phyloP scores from a whole-genome alignment of 768 basidiomycete species.

The Obba rivulosa region DNA sequence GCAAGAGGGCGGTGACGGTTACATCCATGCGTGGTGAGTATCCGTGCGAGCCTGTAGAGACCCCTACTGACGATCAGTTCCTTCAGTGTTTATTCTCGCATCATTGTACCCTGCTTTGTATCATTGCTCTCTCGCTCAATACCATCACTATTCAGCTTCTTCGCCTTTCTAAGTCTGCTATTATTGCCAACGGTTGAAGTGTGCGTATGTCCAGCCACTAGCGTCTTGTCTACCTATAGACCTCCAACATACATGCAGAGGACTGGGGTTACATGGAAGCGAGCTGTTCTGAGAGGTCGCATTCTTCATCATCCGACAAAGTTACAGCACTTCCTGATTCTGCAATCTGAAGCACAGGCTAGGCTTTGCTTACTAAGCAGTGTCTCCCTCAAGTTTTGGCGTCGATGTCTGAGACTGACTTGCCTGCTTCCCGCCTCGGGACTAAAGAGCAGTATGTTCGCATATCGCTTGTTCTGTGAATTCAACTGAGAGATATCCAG shows the following conservation, averaged over 20 bases:
- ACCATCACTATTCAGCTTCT: constrained; percentile 6
- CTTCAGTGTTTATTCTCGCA: not conserved
- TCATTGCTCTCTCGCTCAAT: constrained; percentile 12
- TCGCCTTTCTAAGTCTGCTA: not conserved
- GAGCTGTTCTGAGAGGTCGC: too few species aligned
- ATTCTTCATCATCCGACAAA: too few species aligned
- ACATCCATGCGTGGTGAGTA: constrained; percentile 3
- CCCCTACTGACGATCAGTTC: too few species aligned
- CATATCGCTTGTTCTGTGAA: not conserved
- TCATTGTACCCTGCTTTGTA: constrained; percentile 10
- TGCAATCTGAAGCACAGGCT: not conserved
- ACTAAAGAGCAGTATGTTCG: constrained; percentile 68
- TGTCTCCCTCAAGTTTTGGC: constrained; percentile 7
- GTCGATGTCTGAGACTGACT: constrained; percentile 29
- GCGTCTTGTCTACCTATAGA: too few species aligned
- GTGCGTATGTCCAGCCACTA: too few species aligned
- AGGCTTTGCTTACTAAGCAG: constrained; percentile 22
- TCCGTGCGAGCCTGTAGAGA: not conserved
- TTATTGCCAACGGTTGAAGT: too few species aligned
- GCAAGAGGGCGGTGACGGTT: constrained; percentile 31
- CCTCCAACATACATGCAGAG: too few species aligned
- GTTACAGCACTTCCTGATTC: too few species aligned
- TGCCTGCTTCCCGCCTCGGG: constrained; percentile 70
- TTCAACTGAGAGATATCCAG: constrained; percentile 29
- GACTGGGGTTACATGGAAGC: too few species aligned